phyloP scores from a whole-genome alignment of 1,284 basidiomycete genomes.

The Sphagnurus paluster region DNA sequence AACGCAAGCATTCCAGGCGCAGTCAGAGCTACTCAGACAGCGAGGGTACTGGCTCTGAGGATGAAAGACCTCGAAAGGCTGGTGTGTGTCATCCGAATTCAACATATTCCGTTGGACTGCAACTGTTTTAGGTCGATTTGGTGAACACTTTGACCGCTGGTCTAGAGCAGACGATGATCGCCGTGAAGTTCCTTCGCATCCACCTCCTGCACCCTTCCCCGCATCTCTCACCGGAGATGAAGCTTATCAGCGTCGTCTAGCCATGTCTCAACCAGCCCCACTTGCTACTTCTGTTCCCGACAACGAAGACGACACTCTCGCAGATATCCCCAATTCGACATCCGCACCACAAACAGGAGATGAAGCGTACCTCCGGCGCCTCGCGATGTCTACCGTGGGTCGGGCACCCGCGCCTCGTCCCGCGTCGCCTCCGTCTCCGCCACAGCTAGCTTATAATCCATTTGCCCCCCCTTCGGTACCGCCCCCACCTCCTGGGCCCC shows the following conservation, averaged over 20 bases:
- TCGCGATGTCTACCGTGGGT: conserved; percentile 49
- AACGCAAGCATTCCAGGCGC: conserved; percentile 59
- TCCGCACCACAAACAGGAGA: conserved; percentile 54
- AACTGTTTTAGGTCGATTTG: conserved; percentile 50
- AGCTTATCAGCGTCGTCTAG: conserved; percentile 60
- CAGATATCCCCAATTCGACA: conserved; percentile 12
- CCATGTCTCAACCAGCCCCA: conserved; percentile 39
- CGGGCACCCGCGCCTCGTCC: conserved; percentile 23
- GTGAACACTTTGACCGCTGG: conserved; percentile 55
- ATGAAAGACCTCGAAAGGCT: conserved; percentile 69
- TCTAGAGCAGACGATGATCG: conserved; percentile 50
- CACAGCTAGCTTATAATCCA: conserved; percentile 61
- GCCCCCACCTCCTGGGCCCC: conserved; percentile 44
- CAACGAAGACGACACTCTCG: conserved; percentile 33
- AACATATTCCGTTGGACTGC: conserved; percentile 6
- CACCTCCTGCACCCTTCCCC: conserved; percentile 33
- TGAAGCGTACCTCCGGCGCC: conserved; percentile 65
- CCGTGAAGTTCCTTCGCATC: conserved; percentile 29
- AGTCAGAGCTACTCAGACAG: conserved; percentile 67
- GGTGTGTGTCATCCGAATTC: conserved; percentile 44
- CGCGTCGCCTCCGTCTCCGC: conserved; percentile 41
- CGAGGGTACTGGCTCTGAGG: conserved; percentile 61
- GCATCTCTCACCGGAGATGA: conserved; percentile 58
- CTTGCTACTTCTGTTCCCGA: conserved; percentile 22
- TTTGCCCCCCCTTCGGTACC: conserved; percentile 63